phyloP scores from a whole-genome alignment of 2,329 filamentous ascomycete species.

The Emergomyces pasteurianus region DNA sequence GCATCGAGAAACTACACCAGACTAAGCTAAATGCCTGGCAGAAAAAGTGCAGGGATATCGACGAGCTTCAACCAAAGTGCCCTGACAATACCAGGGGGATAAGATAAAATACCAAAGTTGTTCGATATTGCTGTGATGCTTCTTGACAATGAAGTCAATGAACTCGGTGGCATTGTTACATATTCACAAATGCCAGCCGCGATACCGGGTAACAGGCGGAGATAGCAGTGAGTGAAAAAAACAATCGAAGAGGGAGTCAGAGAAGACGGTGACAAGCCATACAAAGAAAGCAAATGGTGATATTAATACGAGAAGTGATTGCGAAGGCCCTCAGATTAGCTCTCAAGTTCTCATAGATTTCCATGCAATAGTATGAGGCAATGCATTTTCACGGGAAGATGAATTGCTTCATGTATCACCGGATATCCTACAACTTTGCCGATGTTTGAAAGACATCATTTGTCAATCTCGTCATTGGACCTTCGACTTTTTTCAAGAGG shows the following conservation, averaged over 20 bases:
- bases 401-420: conserved; percentile 13
- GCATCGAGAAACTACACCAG: no score
- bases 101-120: neutral
- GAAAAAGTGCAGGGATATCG: no score
- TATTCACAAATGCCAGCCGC: neutral
- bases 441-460: conserved; percentile 4
- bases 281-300: neutral
- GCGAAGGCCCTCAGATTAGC: conserved; percentile 32
- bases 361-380: conserved; percentile 18
- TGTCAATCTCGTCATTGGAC: conserved; percentile 4
- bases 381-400: neutral
- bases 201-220: neutral
- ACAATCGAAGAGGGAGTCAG: no score
- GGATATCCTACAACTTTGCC: conserved; percentile 35
- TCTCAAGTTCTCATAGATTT: conserved; percentile 35
- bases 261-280: neutral
- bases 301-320: neutral
- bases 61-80: no score
- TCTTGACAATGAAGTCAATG: neutral
- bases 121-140: neutral
- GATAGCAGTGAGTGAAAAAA: neutral
- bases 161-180: neutral
- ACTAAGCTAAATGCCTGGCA: no score
- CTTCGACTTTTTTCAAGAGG: neutral
- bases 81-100: no score